phyloP scores from a whole-genome alignment of 345 rosid genomes.

The Geranium brycei region DNA sequence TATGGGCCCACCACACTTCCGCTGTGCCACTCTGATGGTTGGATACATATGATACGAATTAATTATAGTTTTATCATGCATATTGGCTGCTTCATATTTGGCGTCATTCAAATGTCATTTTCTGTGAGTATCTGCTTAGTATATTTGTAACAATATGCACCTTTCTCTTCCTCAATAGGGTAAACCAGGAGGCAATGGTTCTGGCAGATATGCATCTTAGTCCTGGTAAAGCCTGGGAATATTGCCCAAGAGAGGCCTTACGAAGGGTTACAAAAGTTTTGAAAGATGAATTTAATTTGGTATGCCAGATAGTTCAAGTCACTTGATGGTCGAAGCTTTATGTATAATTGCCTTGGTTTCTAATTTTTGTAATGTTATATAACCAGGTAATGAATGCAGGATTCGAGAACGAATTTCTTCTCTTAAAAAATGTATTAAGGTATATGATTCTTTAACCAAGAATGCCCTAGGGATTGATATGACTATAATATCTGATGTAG shows the following conservation, averaged over 20 bases:
- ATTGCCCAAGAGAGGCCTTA: constrained; percentile 86
- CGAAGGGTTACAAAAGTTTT: constrained; percentile 52
- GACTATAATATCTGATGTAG: not conserved
- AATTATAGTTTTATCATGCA: no score
- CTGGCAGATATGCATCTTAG: constrained; percentile 77
- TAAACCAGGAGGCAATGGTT: constrained; percentile 69
- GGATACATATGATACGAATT: no score
- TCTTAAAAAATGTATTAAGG: constrained; percentile 58
- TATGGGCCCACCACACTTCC: constrained; percentile 84
- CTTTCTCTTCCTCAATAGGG: constrained; percentile 33
- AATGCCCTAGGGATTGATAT: not conserved
- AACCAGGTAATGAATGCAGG: constrained; percentile 84
- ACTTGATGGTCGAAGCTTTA: not conserved
- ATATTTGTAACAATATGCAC: not conserved
- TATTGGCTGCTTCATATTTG: not conserved
- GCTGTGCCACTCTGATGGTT: constrained; percentile 71
- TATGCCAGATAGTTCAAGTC: constrained; percentile 13
- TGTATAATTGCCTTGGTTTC: constrained; percentile 1
- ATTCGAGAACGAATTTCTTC: constrained; percentile 82
- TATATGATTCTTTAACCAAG: constrained; percentile 12
- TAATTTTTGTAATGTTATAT: constrained; percentile 6
- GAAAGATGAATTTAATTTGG: constrained; percentile 81
- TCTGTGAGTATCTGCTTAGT: not conserved
- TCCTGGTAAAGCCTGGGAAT: constrained; percentile 90
- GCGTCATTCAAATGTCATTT: not conserved